Conservation (phyloP, 2,329 filamentous ascomycete species). For the Neocucurbitaria cava region DNA sequence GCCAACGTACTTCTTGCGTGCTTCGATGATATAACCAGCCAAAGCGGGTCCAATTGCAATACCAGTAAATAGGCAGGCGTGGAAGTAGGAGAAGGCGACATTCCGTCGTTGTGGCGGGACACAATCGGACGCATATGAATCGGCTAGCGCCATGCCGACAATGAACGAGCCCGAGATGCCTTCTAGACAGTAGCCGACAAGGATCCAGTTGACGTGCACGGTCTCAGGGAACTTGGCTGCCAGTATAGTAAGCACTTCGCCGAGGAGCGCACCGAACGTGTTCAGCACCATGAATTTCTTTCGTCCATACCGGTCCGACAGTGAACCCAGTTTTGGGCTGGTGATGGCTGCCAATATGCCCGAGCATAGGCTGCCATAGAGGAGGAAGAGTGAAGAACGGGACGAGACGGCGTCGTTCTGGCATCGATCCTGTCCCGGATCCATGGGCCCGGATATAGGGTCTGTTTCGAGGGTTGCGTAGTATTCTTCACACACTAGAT, state of each 20-base stretch:
- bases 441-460: slow-evolving; percentile 47
- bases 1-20: slow-evolving; percentile 36
- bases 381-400: slow-evolving; percentile 76
- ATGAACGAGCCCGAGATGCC: slow-evolving; percentile 90
- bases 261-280: slow-evolving; percentile 74
- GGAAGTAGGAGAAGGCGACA: slow-evolving; percentile 86
- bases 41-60: slow-evolving; percentile 85
- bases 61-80: slow-evolving; percentile 88
- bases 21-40: slow-evolving; percentile 78
- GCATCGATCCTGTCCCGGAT: slow-evolving; percentile 68
- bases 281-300: slow-evolving; percentile 75
- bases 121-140: slow-evolving; percentile 91
- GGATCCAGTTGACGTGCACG: slow-evolving; percentile 78
- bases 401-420: slow-evolving; percentile 79
- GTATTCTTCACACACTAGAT: slow-evolving; percentile 83
- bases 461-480: slow-evolving; percentile 64
- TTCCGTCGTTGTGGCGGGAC: slow-evolving; percentile 79
- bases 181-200: slow-evolving; percentile 79
- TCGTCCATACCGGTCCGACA: slow-evolving; percentile 88
- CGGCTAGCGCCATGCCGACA: slow-evolving; percentile 75
- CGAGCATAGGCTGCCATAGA: slow-evolving; percentile 75
- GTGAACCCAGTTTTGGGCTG: slow-evolving; percentile 80
- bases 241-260: slow-evolving; percentile 79
- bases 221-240: slow-evolving; percentile 76
- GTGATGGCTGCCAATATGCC: slow-evolving; percentile 81